phyloP scores from a whole-genome alignment of 83 land plant species.

The Picea mariana region DNA sequence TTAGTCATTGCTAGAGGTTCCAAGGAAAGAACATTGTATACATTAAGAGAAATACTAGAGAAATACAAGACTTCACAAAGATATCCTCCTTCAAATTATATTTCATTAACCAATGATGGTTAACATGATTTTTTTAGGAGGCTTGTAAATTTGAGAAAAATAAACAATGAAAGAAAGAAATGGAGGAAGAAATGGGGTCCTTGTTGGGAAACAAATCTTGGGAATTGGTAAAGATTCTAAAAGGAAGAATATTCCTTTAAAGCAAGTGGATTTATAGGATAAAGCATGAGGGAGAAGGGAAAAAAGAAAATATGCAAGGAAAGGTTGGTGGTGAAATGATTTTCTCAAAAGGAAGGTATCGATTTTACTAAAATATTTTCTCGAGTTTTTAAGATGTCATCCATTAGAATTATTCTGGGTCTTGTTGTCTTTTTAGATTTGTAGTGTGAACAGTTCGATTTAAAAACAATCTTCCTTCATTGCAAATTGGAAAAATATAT shows the following conservation, averaged over 20 bases:
- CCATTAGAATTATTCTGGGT: background rate
- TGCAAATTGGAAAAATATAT: background rate
- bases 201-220: background rate
- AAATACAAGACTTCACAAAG: background rate
- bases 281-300: background rate
- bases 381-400: background rate
- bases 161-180: background rate
- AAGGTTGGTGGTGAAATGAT: background rate
- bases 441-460: background rate
- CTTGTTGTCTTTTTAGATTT: background rate
- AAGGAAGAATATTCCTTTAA: too few relatives aligned
- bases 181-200: background rate
- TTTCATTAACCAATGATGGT: background rate
- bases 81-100: background rate
- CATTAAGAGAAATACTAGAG: too few relatives aligned
- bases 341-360: background rate
- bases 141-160: background rate
- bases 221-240: background rate
- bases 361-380: background rate
- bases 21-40: too few relatives aligned
- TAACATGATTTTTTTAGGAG: background rate
- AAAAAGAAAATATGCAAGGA: background rate
- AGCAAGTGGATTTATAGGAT: background rate
- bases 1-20: too few relatives aligned
- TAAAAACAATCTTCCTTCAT: background rate